These are phyloP conservation scores for Pythium folliculosum DNA, from an alignment of 352 stramenopile species.

Conservation along the genomic window DNA sequence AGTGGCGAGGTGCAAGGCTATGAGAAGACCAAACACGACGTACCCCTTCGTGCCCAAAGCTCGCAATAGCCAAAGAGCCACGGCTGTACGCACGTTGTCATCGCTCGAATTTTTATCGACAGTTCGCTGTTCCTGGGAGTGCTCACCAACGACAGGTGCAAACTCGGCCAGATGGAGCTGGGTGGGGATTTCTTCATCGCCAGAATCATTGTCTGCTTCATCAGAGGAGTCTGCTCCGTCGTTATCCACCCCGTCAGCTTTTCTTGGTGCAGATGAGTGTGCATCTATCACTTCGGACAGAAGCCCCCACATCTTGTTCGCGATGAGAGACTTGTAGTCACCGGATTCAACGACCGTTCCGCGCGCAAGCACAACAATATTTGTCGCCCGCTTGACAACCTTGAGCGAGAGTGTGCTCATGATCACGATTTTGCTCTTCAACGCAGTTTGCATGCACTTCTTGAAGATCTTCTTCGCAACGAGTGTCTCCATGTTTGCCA, in stretches of 20 bases:
- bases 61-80: conserved; percentile 84
- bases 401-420: conserved; percentile 74
- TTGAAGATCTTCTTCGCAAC: conserved; percentile 94
- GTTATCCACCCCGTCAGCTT: conserved; percentile 21
- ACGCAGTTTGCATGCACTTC: conserved; percentile 50
- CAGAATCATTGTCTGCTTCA: conserved; percentile 26
- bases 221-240: conserved; percentile 7
- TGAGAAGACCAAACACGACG: conserved; percentile 38
- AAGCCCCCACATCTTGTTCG: conserved; percentile 30
- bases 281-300: conserved; percentile 58
- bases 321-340: conserved; percentile 18
- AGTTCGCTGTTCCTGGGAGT: background rate
- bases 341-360: conserved; percentile 26
- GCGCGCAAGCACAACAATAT: conserved; percentile 59
- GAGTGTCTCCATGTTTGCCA: conserved; percentile 94
- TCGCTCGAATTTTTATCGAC: conserved; percentile 27
- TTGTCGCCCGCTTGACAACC: conserved; percentile 60
- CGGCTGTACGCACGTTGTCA: conserved; percentile 58
- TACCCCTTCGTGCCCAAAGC: conserved; percentile 79
- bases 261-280: conserved; percentile 46
- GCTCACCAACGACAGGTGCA: conserved; percentile 6
- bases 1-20: conserved; percentile 17
- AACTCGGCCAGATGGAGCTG: conserved; percentile 1
- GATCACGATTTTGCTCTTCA: conserved; percentile 82
- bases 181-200: conserved; percentile 30